Evolutionary conservation across 2,329 filamentous ascomycete species (phyloP).

Genomic region (Fusarium sp.): DNA sequence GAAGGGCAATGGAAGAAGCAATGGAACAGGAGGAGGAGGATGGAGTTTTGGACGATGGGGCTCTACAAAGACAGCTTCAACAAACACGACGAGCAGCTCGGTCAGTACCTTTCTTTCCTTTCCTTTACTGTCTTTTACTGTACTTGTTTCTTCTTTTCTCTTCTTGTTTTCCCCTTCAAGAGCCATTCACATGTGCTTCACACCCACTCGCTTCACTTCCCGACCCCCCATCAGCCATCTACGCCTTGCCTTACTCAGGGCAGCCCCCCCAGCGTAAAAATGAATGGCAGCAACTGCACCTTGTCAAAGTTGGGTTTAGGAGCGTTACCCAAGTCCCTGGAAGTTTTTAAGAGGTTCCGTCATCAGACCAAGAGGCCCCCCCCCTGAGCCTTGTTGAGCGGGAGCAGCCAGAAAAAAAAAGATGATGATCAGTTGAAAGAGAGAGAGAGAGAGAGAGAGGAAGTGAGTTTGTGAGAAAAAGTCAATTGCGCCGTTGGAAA

Average conservation of each 20-base stretch:
- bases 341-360: conserved; percentile 28
- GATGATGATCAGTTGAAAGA: background rate
- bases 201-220: conserved; percentile 21
- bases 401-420: background rate
- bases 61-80: conserved; percentile 18
- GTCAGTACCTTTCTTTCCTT: conserved; percentile 4
- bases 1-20: conserved; percentile 21
- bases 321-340: conserved; percentile 12
- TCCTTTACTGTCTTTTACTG: background rate
- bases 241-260: conserved; percentile 21
- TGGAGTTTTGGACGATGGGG: conserved; percentile 37
- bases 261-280: background rate
- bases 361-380: conserved; percentile 20
- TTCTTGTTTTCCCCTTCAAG: background rate
- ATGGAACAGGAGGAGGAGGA: conserved; percentile 18
- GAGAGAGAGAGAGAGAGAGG: background rate
- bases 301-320: conserved; percentile 20
- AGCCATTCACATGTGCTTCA: conserved; percentile 12
- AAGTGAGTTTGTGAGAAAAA: background rate
- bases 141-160: conserved; percentile 1
- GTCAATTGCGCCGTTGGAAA: conserved; percentile 3
- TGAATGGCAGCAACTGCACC: background rate
- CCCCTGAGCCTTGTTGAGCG: conserved; percentile 1
- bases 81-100: conserved; percentile 8
- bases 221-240: background rate